These are phyloP conservation scores for Xylogone sp. DNA, from an alignment of 2,329 filamentous ascomycete genomes.

Conservation along the genomic window DNA sequence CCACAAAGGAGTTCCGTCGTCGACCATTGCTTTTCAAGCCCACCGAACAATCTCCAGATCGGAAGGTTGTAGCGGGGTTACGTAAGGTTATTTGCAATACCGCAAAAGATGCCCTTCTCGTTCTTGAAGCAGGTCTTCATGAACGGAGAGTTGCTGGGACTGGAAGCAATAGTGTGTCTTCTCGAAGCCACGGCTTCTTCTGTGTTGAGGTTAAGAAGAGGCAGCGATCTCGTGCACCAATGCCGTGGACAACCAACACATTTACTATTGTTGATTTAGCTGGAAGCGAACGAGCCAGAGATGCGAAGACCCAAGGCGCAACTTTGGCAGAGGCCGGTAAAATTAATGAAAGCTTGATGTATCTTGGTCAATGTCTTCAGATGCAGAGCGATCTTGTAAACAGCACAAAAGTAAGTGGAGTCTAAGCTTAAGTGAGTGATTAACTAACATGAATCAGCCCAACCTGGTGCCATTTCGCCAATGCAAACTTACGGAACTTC, in stretches of 20 bases:
- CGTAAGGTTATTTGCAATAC: slow-evolving; percentile 84
- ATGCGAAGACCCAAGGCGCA: slow-evolving; percentile 89
- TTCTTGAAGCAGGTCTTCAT: slow-evolving; percentile 83
- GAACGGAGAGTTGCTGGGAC: slow-evolving; percentile 88
- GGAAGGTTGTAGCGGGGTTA: slow-evolving; percentile 91
- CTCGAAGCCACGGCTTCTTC: slow-evolving; percentile 93
- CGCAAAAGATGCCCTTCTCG: slow-evolving; percentile 80
- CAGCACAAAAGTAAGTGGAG: slow-evolving; percentile 62
- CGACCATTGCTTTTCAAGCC: slow-evolving; percentile 86
- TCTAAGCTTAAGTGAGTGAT: slow-evolving; percentile 7
- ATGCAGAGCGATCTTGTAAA: slow-evolving; percentile 81
- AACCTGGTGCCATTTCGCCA: slow-evolving; percentile 76
- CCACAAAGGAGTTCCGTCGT: slow-evolving; percentile 68
- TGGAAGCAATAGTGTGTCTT: slow-evolving; percentile 88
- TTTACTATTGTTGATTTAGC: slow-evolving; percentile 90
- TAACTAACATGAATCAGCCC: slow-evolving; percentile 42
- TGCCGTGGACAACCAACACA: slow-evolving; percentile 70
- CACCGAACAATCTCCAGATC: slow-evolving; percentile 80
- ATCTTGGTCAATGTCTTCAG: slow-evolving; percentile 92
- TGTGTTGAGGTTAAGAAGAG: slow-evolving; percentile 92
- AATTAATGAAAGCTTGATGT: slow-evolving; percentile 98
- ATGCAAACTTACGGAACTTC: slow-evolving; percentile 79
- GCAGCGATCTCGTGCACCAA: slow-evolving; percentile 43
- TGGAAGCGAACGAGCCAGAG: slow-evolving; percentile 87
- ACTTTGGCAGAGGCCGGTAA: slow-evolving; percentile 95